Percentiles rank a stretch among this genome's conserved stretches.
Evolutionary conservation across 257 asterid genomes (phyloP).

Genomic region (Knoxia roxburghii): DNA sequence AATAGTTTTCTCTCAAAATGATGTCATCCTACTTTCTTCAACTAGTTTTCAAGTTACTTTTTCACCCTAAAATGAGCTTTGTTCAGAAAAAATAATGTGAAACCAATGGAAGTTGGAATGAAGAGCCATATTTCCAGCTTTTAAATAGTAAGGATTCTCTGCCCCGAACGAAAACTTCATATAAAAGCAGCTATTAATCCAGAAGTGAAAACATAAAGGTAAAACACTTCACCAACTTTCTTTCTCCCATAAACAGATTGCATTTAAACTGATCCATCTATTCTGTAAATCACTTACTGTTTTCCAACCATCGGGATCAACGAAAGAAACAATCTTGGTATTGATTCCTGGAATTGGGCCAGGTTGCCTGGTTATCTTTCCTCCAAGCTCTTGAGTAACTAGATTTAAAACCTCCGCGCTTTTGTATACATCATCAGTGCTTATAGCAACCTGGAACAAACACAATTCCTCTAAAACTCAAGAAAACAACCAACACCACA

Average conservation of each 20-base stretch:
- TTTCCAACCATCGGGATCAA: slow-evolving; percentile 99
- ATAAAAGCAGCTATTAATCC: no score
- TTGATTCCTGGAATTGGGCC: slow-evolving; percentile 88
- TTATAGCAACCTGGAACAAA: slow-evolving; percentile 56
- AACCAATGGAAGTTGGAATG: no score
- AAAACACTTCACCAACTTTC: neutral
- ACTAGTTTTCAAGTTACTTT: neutral
- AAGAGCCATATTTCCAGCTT: neutral
- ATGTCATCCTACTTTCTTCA: neutral
- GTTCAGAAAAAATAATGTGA: neutral
- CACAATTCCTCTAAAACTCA: slow-evolving; percentile 2
- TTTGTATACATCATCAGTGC: slow-evolving; percentile 89
- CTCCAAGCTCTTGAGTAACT: slow-evolving; percentile 82
- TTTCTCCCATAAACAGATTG: no score
- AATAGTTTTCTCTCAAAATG: neutral
- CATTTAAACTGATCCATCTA: neutral
- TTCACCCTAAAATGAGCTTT: neutral
- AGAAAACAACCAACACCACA: neutral
- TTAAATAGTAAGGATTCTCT: no score
- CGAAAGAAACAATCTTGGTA: slow-evolving; percentile 83
- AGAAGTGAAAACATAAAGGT: neutral
- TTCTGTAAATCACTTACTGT: slow-evolving; percentile 47
- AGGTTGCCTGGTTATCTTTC: slow-evolving; percentile 82
- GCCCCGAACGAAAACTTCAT: neutral
- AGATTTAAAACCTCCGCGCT: slow-evolving; percentile 80